These are phyloP conservation scores for Nemania sp. DNA, from an alignment of 2,329 filamentous ascomycete species.

Conservation along the genomic window DNA sequence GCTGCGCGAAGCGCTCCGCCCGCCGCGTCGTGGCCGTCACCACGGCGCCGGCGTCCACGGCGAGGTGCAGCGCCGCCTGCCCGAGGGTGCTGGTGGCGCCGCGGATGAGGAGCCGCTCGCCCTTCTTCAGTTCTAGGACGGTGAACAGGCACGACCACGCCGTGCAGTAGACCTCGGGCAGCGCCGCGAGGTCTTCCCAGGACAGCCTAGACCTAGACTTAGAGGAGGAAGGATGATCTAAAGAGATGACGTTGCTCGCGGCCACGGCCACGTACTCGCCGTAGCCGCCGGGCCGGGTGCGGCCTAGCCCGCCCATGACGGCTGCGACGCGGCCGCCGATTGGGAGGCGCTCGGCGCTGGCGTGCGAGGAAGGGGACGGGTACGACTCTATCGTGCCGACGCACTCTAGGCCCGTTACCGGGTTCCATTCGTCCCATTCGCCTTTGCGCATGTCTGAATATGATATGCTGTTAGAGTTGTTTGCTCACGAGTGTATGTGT, in stretches of 20 bases:
- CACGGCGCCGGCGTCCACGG: constrained; percentile 39
- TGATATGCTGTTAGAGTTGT: no score
- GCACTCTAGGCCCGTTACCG: constrained; percentile 48
- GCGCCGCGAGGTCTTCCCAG: constrained; percentile 47
- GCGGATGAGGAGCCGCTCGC: constrained; percentile 45
- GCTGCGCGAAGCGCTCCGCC: constrained; percentile 31
- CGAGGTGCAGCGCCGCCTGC: constrained; percentile 42
- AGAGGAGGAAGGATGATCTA: constrained; percentile 33
- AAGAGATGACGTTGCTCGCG: constrained; percentile 41
- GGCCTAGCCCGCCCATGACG: constrained; percentile 50
- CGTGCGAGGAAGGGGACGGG: constrained; percentile 3
- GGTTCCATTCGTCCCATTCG: constrained; percentile 47
- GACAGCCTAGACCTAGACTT: no score
- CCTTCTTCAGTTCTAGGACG: constrained; percentile 42
- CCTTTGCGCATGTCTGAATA: constrained; percentile 47
- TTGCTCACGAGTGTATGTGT: no score
- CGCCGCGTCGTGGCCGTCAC: constrained; percentile 47
- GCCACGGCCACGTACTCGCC: constrained; percentile 44
- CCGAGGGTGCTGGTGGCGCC: constrained; percentile 49
- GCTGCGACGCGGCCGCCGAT: constrained; percentile 43
- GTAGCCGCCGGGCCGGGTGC: constrained; percentile 46
- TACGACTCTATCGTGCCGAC: constrained; percentile 45
- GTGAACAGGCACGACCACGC: constrained; percentile 47
- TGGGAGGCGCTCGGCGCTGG: constrained; percentile 41
- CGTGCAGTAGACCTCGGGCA: constrained; percentile 48